Conservation (phyloP, 106 monocot genomes). For the Amphibolis antarctica region DNA sequence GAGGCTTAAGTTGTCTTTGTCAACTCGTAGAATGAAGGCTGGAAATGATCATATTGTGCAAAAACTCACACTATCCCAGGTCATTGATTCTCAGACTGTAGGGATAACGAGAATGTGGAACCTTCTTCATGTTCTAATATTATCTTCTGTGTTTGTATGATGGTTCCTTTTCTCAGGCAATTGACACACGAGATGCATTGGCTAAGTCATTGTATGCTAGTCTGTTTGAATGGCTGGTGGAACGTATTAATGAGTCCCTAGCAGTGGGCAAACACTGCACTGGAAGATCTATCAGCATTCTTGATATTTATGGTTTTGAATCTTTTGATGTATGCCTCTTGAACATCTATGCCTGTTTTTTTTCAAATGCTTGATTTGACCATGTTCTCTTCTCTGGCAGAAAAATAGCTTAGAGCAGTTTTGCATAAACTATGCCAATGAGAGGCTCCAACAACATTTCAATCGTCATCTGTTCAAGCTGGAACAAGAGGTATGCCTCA, state of each 20-base stretch:
- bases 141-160: neutral
- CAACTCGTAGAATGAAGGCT: slow-evolving; percentile 87
- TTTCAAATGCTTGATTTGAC: neutral
- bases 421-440: slow-evolving; percentile 99
- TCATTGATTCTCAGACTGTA: slow-evolving; percentile 1
- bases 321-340: slow-evolving; percentile 62
- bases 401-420: slow-evolving; percentile 98
- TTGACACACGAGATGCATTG: slow-evolving; percentile 89
- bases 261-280: slow-evolving; percentile 60
- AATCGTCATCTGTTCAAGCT: slow-evolving; percentile 96
- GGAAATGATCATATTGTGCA: slow-evolving; percentile 77
- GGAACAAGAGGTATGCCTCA: slow-evolving; percentile 76
- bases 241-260: slow-evolving; percentile 85
- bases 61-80: slow-evolving; percentile 90
- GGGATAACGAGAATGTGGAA: too few relatives aligned
- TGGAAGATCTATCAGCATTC: slow-evolving; percentile 93
- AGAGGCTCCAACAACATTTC: slow-evolving; percentile 97
- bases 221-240: slow-evolving; percentile 90
- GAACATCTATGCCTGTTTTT: neutral
- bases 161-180: slow-evolving; percentile 37
- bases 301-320: slow-evolving; percentile 99
- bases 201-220: slow-evolving; percentile 90
- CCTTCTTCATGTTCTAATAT: too few relatives aligned
- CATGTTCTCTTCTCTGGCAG: slow-evolving; percentile 25
- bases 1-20: slow-evolving; percentile 63